Conservation (phyloP, 306 rosid species). For the Biancaea sappan region DNA sequence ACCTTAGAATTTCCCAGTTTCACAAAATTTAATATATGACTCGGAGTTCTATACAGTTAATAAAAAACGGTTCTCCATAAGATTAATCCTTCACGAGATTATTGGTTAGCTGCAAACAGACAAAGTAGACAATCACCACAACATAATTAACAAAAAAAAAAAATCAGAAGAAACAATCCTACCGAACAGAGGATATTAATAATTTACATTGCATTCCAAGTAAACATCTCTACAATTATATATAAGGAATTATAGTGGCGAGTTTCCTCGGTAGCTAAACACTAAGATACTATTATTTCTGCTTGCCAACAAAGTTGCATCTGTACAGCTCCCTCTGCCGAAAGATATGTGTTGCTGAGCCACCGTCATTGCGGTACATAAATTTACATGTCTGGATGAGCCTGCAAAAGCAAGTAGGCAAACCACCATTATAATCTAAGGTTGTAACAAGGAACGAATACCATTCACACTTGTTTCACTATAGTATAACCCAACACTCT, state of each 20-base stretch:
- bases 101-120: neutral
- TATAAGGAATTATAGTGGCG: neutral
- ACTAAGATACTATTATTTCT: slow-evolving; percentile 19
- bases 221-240: slow-evolving; percentile 12
- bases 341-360: neutral
- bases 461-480: neutral
- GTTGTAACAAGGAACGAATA: neutral
- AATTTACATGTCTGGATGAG: slow-evolving; percentile 17
- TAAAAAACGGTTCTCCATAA: neutral
- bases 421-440: neutral
- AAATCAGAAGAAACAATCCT: neutral
- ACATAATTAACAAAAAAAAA: neutral
- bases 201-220: slow-evolving; percentile 20
- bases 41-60: neutral
- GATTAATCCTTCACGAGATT: neutral
- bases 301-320: slow-evolving; percentile 8
- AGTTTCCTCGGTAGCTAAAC: neutral
- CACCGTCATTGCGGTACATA: neutral
- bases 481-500: neutral
- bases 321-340: slow-evolving; percentile 17
- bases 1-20: neutral
- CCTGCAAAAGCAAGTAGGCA: slow-evolving; percentile 3
- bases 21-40: neutral
- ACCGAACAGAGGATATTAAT: neutral
- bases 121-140: neutral